Evolutionary conservation across 352 stramenopile species (phyloP).

Genomic region (Thalassiosira mediterranea): DNA sequence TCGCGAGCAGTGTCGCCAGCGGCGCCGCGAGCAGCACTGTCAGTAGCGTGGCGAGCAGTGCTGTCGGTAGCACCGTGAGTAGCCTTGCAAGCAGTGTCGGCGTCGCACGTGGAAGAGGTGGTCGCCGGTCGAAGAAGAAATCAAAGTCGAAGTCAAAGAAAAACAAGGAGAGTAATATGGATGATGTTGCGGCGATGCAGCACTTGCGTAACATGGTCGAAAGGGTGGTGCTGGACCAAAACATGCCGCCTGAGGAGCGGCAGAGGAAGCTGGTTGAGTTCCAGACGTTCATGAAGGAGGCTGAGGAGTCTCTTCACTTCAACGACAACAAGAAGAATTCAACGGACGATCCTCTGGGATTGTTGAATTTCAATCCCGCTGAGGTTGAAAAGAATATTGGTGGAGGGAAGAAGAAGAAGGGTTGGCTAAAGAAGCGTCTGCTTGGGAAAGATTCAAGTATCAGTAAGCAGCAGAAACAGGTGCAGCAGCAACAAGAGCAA

Average conservation of each 20-base stretch:
- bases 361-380: conserved; percentile 2
- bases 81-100: no score
- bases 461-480: no score
- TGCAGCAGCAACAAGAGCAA: no score
- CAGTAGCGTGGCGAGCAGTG: no score
- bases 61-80: no score
- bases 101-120: no score
- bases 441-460: no score
- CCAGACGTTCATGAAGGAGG: conserved; percentile 6
- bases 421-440: background rate
- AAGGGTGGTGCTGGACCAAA: conserved; percentile 10
- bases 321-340: background rate
- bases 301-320: conserved; percentile 11
- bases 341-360: background rate
- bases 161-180: no score
- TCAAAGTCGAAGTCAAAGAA: no score
- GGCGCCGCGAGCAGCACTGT: no score
- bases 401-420: background rate
- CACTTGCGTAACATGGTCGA: conserved; percentile 32
- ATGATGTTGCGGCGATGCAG: conserved; percentile 26
- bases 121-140: no score
- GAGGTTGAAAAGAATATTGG: background rate
- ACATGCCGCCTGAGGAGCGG: background rate
- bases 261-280: conserved; percentile 11
- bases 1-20: no score